A percentile compares a stretch with the other conserved stretches of the same genome.
phyloP scores from a whole-genome alignment of 495 filamentous ascomycete species.

The Cudoniella acicularis region DNA sequence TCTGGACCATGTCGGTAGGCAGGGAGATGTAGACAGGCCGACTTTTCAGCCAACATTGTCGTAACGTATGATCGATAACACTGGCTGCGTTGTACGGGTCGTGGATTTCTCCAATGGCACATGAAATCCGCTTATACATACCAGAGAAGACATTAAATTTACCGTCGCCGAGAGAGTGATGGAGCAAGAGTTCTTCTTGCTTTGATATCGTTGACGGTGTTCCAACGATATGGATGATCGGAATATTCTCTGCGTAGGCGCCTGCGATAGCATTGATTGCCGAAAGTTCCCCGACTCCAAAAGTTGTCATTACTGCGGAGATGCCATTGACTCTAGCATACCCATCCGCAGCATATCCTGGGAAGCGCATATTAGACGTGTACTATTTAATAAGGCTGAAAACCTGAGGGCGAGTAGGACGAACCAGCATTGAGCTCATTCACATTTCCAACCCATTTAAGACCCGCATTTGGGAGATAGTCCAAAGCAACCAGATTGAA shows the following conservation, averaged over 20 bases:
- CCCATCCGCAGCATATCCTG: slow-evolving; percentile 74
- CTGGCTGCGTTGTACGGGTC: slow-evolving; percentile 65
- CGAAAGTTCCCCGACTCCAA: slow-evolving; percentile 76
- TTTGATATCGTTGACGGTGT: slow-evolving; percentile 59
- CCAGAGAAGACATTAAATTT: slow-evolving; percentile 78
- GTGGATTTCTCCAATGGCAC: slow-evolving; percentile 63
- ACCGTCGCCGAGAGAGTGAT: slow-evolving; percentile 91
- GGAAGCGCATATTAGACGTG: background rate
- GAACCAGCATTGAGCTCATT: slow-evolving; percentile 79
- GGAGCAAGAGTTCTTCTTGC: slow-evolving; percentile 64
- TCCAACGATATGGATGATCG: slow-evolving; percentile 81
- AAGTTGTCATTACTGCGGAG: slow-evolving; percentile 71
- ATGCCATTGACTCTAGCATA: slow-evolving; percentile 73
- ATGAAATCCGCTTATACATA: slow-evolving; percentile 72
- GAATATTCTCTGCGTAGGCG: slow-evolving; percentile 70
- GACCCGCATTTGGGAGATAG: slow-evolving; percentile 55
- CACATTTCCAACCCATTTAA: slow-evolving; percentile 78
- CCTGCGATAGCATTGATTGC: slow-evolving; percentile 71
- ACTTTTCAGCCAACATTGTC: slow-evolving; percentile 71
- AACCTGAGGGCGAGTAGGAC: background rate
- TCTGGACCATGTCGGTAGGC: slow-evolving; percentile 79
- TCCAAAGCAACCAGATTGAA: slow-evolving; percentile 70
- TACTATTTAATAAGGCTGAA: background rate
- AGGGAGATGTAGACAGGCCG: slow-evolving; percentile 83
- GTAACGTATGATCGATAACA: slow-evolving; percentile 76